Base-by-base conservation (phyloP, 257 asterid species). In the Echium plantagineum region DNA sequence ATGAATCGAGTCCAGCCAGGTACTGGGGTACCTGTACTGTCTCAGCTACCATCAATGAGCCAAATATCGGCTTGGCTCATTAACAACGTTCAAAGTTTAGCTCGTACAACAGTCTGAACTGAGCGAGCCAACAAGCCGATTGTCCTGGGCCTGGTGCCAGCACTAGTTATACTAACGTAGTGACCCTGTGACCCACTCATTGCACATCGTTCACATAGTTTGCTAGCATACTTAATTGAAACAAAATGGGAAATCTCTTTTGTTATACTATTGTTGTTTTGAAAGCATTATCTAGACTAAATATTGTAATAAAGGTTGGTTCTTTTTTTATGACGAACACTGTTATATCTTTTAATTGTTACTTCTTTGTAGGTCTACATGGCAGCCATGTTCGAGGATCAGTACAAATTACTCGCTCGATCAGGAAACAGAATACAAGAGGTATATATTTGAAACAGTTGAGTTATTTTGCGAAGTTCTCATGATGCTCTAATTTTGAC, bases 331-430 rank as follows among this genome's bases (percentile, higher is more conserved):
- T 28, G 31, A 38, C 28, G 57, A 49, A 21, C 52, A 20, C 32
- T 17, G 42, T 21, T 51, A 35, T 9, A 55, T 21, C 62, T 38
- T 13, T 16, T n/a, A 56, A 53, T 19, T 3, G 2, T 35, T 35
- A 7, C 46, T 35, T 3, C 63, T 62, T 42, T 63, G 61, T 74
- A 91, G 96, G 96, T 91, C 56, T 91, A 87, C 56, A 80, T 91
- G 98, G 88, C 95, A 53, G 76, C 94, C 61, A 80, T 82, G 86
- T 77, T 79, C 21, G 93, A 88, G 66, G 77, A 84, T 68, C 96
- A 85, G 72, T 91, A 91, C 87, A 91, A 87, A 75, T 66, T 91
- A 64, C 98, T 91, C 32, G 98, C 96, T 66, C 91, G 98, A 62
- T 85, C 96, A 20, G 96, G 90, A 69, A 91, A 91, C 63, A 72